Evolutionary conservation across 441 rosid species (phyloP).

Genomic region (Omphalea diandra): DNA sequence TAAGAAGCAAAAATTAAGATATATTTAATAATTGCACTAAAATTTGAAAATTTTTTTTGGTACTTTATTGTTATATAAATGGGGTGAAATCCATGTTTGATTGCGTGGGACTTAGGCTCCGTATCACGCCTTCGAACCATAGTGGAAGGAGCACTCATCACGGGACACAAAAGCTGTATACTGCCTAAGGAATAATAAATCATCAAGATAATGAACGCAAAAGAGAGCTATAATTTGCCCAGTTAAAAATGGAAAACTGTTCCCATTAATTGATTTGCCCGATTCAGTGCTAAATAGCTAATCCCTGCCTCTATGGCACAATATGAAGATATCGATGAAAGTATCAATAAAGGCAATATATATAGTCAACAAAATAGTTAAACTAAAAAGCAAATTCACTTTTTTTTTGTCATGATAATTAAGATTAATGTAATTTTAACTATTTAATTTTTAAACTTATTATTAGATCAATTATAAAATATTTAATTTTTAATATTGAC

Average conservation of each 20-base stretch:
- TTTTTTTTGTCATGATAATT: no score
- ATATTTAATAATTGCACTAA: background rate
- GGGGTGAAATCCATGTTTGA: conserved; percentile 11
- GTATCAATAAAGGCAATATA: no score
- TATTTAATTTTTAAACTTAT: no score
- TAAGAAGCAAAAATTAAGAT: no score
- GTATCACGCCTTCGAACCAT: background rate
- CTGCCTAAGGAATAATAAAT: background rate
- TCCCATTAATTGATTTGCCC: background rate
- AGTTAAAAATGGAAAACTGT: background rate
- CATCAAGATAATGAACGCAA: background rate
- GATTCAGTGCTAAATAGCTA: background rate
- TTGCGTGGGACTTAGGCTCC: background rate
- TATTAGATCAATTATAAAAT: no score
- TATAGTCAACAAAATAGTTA: no score
- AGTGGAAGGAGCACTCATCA: background rate
- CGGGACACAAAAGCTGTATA: background rate
- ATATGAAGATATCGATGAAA: no score
- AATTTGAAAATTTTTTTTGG: no score
- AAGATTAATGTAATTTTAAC: no score
- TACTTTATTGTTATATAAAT: no score
- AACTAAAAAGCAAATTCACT: no score
- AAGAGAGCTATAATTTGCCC: background rate
- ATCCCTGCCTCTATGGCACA: background rate
- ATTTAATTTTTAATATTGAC: no score